Percentiles rank a stretch among this genome's conserved stretches.
Evolutionary conservation across 129 eudicot species (phyloP).

Genomic region (Pittosporum tobira): DNA sequence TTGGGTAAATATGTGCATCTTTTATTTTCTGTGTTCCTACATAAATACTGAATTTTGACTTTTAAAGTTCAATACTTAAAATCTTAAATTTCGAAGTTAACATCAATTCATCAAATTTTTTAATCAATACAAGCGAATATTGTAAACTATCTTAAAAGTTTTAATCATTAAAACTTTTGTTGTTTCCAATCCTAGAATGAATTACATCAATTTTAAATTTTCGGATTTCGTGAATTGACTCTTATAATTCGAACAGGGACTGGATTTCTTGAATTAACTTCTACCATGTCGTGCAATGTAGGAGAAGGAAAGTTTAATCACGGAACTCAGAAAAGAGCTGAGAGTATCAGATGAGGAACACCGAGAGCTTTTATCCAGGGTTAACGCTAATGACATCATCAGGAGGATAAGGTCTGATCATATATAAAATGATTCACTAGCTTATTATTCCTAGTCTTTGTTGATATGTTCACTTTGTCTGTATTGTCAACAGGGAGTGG

Average conservation of each 20-base stretch:
- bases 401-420: slow-evolving; percentile 51
- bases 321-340: slow-evolving; percentile 88
- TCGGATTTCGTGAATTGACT: too few species aligned
- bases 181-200: too few species aligned
- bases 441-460: background rate
- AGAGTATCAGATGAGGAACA: slow-evolving; percentile 91
- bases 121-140: too few species aligned
- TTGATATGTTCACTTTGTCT: background rate
- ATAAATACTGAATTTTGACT: too few species aligned
- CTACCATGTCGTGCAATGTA: slow-evolving; percentile 21
- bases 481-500: slow-evolving; percentile 53
- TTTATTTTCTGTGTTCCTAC: background rate
- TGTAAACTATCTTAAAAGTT: too few species aligned
- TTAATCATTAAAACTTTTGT: too few species aligned
- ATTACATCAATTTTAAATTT: too few species aligned
- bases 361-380: slow-evolving; percentile 64
- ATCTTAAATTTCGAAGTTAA: too few species aligned
- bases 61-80: too few species aligned
- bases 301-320: slow-evolving; percentile 90
- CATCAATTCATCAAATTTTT: too few species aligned
- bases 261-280: too few species aligned
- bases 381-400: slow-evolving; percentile 80
- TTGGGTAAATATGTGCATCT: slow-evolving; percentile 57
- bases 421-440: background rate
- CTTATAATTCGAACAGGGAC: too few species aligned